phyloP scores from a whole-genome alignment of 2,329 filamentous ascomycete species.

The Drechslerella stenobrocha region DNA sequence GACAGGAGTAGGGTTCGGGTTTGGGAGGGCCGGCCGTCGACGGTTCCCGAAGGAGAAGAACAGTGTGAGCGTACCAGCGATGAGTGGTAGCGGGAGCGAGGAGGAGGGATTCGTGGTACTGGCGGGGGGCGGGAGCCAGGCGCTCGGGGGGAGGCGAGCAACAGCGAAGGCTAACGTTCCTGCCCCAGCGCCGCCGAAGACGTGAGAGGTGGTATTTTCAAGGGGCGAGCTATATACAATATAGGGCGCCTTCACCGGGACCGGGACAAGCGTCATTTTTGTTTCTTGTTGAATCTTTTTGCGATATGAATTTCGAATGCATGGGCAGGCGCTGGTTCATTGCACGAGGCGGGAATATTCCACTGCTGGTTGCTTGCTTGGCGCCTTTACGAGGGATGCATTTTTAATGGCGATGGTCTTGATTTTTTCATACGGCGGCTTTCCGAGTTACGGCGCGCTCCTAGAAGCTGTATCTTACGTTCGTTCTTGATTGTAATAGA shows the following conservation, averaged over 20 bases:
- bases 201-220: constrained; percentile 1
- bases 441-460: too few relatives aligned
- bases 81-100: constrained; percentile 34
- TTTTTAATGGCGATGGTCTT: constrained; percentile 29
- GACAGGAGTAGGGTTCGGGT: constrained; percentile 34
- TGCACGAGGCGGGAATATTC: neutral
- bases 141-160: constrained; percentile 20
- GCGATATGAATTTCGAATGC: neutral
- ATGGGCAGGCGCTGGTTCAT: neutral
- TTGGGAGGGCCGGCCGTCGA: constrained; percentile 22
- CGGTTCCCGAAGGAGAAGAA: constrained; percentile 47
- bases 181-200: too few relatives aligned
- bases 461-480: too few relatives aligned
- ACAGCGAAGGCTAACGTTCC: too few relatives aligned
- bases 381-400: neutral
- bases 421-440: too few relatives aligned
- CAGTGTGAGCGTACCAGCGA: constrained; percentile 32
- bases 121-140: constrained; percentile 36
- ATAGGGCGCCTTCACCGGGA: too few relatives aligned
- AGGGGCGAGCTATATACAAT: too few relatives aligned
- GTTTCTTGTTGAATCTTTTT: constrained; percentile 14
- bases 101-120: constrained; percentile 45
- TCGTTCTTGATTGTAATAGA: too few relatives aligned
- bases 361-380: neutral
- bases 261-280: constrained; percentile 4